phyloP scores from a whole-genome alignment of 2,329 filamentous ascomycete species.

The Venturia aucupariae region DNA sequence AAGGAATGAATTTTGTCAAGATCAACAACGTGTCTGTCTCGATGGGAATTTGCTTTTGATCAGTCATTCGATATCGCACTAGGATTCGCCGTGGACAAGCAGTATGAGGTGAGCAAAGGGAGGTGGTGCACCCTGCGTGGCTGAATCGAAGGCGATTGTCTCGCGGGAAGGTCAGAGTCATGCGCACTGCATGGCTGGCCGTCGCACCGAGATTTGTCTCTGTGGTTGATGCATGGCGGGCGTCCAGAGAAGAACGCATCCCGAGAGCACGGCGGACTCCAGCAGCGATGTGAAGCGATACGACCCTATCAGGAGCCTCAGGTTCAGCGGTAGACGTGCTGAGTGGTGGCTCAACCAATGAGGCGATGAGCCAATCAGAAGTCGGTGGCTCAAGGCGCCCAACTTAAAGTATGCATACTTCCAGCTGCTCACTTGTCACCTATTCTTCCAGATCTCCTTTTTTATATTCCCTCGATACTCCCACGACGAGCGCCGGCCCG shows the following conservation, averaged over 20 bases:
- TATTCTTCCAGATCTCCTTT: background rate
- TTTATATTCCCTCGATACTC: background rate
- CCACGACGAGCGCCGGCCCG: constrained; percentile 3
- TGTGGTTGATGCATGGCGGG: background rate
- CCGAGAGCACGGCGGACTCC: background rate
- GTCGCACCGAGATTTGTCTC: background rate
- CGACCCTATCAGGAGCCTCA: background rate
- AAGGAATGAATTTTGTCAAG: constrained; percentile 1
- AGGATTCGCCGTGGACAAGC: background rate
- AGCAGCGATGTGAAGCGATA: background rate
- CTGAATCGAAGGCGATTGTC: background rate
- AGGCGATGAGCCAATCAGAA: background rate
- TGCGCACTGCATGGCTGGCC: background rate
- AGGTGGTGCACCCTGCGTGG: background rate
- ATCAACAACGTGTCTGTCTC: background rate
- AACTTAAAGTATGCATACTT: background rate
- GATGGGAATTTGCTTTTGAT: background rate
- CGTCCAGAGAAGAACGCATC: background rate
- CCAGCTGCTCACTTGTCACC: constrained; percentile 1
- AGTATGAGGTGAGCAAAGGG: background rate
- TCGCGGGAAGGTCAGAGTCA: background rate
- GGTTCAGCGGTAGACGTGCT: too few species aligned
- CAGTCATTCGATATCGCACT: background rate
- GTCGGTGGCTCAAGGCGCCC: background rate
- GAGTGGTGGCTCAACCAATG: too few species aligned